Percentiles rank a stretch among this genome's conserved stretches.
phyloP scores from a whole-genome alignment of 371 early-diverging fungal species.

The Parasitella parasitica region DNA sequence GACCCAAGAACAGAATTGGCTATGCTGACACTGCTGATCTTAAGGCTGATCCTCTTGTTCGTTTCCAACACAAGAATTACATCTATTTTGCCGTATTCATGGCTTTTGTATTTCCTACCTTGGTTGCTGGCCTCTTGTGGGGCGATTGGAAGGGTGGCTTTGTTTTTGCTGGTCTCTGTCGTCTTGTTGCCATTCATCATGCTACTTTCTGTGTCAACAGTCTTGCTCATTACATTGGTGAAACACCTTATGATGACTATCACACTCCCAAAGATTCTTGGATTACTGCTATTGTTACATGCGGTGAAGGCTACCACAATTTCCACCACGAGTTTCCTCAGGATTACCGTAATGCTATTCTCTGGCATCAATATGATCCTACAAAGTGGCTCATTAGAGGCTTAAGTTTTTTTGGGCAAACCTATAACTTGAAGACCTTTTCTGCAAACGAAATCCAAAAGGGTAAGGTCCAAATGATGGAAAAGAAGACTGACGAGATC shows the following conservation, averaged over 20 bases:
- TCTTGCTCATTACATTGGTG: slow-evolving; percentile 81
- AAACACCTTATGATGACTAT: slow-evolving; percentile 75
- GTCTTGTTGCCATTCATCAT: slow-evolving; percentile 86
- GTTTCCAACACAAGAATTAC: slow-evolving; percentile 85
- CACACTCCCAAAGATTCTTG: slow-evolving; percentile 80
- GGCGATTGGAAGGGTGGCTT: slow-evolving; percentile 90
- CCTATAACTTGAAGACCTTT: slow-evolving; percentile 85
- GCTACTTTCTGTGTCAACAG: slow-evolving; percentile 95
- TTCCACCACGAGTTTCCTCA: slow-evolving; percentile 95
- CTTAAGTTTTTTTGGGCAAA: slow-evolving; percentile 66
- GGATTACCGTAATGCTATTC: slow-evolving; percentile 94
- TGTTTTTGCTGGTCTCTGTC: slow-evolving; percentile 79
- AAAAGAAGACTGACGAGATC: slow-evolving; percentile 69
- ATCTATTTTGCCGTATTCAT: slow-evolving; percentile 66
- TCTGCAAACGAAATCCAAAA: slow-evolving; percentile 89
- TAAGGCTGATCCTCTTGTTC: slow-evolving; percentile 73
- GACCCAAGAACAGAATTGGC: slow-evolving; percentile 70
- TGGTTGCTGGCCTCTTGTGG: slow-evolving; percentile 85
- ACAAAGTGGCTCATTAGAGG: slow-evolving; percentile 91
- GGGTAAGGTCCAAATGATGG: slow-evolving; percentile 81
- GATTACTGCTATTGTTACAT: slow-evolving; percentile 77
- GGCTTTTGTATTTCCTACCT: slow-evolving; percentile 79
- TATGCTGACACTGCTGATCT: slow-evolving; percentile 85
- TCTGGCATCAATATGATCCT: slow-evolving; percentile 91
- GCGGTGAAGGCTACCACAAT: slow-evolving; percentile 89